phyloP scores from a whole-genome alignment of 768 basidiomycete species.

The Rhodotorula taiwanensis region DNA sequence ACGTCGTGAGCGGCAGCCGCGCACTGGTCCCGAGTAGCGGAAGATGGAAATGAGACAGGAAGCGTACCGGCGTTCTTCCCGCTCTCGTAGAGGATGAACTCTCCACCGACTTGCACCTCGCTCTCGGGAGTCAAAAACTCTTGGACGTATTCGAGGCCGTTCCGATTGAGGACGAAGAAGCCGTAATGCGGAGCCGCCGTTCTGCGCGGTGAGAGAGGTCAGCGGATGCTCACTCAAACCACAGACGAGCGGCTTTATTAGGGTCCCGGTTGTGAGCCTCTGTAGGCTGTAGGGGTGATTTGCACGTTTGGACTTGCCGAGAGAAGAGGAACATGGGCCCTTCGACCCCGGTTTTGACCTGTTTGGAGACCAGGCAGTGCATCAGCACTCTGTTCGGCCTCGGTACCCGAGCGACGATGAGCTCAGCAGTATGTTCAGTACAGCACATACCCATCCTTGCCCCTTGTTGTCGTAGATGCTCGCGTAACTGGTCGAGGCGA shows the following conservation, averaged over 20 bases:
- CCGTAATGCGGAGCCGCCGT: slow-evolving; percentile 31
- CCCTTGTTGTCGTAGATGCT: slow-evolving; percentile 27
- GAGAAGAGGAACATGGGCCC: slow-evolving; percentile 40
- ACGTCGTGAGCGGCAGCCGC: no score
- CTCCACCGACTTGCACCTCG: slow-evolving; percentile 31
- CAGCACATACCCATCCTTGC: slow-evolving; percentile 18
- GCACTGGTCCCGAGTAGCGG: neutral
- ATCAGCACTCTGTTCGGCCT: neutral
- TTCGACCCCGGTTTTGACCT: slow-evolving; percentile 40
- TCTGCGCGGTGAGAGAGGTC: slow-evolving; percentile 11
- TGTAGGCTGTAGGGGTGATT: no score
- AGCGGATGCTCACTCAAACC: no score
- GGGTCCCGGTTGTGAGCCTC: no score
- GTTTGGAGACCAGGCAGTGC: neutral
- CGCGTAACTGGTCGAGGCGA: slow-evolving; percentile 10
- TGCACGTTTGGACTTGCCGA: slow-evolving; percentile 18
- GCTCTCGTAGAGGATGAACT: slow-evolving; percentile 36
- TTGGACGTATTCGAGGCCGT: slow-evolving; percentile 38
- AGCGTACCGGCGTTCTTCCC: slow-evolving; percentile 19
- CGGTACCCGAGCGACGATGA: no score
- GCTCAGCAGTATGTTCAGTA: no score
- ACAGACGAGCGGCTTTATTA: no score
- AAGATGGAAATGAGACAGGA: neutral
- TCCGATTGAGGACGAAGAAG: slow-evolving; percentile 39
- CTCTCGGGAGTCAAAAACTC: slow-evolving; percentile 36